phyloP scores from a whole-genome alignment of 2,329 filamentous ascomycete genomes.

The Xylariaceae sp. region DNA sequence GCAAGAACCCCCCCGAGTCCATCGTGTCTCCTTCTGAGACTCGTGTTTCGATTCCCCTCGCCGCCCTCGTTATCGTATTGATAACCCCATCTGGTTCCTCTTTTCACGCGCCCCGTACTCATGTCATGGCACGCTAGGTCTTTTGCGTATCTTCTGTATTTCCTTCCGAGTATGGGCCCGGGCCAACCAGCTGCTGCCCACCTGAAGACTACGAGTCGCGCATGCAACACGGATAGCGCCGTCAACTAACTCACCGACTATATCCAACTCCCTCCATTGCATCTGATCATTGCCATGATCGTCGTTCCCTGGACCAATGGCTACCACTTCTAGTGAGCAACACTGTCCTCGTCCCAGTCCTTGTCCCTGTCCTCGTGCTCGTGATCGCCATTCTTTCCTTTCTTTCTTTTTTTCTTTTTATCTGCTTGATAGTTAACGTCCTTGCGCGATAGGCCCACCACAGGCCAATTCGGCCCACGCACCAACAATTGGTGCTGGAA shows the following conservation, averaged over 20 bases:
- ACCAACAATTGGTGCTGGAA: slow-evolving; percentile 17
- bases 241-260: slow-evolving; percentile 4
- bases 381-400: neutral
- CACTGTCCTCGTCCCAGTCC: neutral
- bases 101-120: slow-evolving; percentile 9
- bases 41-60: slow-evolving; percentile 6
- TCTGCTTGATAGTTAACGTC: slow-evolving; percentile 17
- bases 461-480: slow-evolving; percentile 27
- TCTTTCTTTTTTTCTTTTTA: neutral
- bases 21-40: neutral
- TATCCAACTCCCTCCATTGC: slow-evolving; percentile 5
- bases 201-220: slow-evolving; percentile 16
- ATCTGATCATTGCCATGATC: slow-evolving; percentile 26
- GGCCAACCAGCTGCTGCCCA: slow-evolving; percentile 23
- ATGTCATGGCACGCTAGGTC: slow-evolving; percentile 28
- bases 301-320: slow-evolving; percentile 25
- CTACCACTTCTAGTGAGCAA: slow-evolving; percentile 28
- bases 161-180: slow-evolving; percentile 28
- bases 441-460: slow-evolving; percentile 24
- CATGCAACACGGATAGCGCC: slow-evolving; percentile 17
- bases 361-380: neutral
- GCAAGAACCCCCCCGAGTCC: slow-evolving; percentile 11
- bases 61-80: slow-evolving; percentile 3
- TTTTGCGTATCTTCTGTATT: slow-evolving; percentile 18
- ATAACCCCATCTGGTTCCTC: neutral